Conservation (phyloP, 345 rosid genomes). For the Salix suchowensis region DNA sequence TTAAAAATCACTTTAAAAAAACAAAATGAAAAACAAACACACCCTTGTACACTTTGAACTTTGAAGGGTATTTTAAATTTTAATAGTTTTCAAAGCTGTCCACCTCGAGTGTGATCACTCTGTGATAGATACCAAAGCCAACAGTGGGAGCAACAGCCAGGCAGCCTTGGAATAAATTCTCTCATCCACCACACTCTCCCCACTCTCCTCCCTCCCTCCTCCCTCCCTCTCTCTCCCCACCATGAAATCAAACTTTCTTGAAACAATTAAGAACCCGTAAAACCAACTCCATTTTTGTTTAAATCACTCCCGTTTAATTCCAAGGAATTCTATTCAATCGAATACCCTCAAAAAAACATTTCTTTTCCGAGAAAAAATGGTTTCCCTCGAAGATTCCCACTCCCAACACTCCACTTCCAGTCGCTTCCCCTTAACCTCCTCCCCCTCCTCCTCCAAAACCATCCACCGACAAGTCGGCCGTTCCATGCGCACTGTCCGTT, state of each 20-base stretch:
- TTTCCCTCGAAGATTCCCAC: constrained; percentile 63
- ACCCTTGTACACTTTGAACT: too few relatives aligned
- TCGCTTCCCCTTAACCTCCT: constrained; percentile 51
- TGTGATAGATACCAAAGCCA: constrained; percentile 25
- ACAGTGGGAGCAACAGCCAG: constrained; percentile 6
- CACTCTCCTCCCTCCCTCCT: neutral
- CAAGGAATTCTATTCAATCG: neutral
- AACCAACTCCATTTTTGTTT: neutral
- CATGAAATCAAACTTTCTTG: constrained; percentile 32
- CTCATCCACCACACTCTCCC: neutral
- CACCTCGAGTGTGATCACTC: too few relatives aligned
- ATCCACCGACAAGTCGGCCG: constrained; percentile 62
- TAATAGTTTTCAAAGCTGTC: too few relatives aligned
- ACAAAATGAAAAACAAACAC: too few relatives aligned
- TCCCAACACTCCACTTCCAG: constrained; percentile 37
- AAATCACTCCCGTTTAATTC: neutral
- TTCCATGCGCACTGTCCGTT: constrained; percentile 88
- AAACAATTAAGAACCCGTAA: neutral
- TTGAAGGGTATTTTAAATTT: too few relatives aligned
- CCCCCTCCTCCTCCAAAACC: constrained; percentile 38
- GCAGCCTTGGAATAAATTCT: constrained; percentile 12
- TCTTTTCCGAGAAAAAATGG: constrained; percentile 37
- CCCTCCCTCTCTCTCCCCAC: neutral
- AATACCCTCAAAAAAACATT: neutral
- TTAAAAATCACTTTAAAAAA: too few relatives aligned